phyloP scores from a whole-genome alignment of 139 green algal species.

The Coelastrella sp. region DNA sequence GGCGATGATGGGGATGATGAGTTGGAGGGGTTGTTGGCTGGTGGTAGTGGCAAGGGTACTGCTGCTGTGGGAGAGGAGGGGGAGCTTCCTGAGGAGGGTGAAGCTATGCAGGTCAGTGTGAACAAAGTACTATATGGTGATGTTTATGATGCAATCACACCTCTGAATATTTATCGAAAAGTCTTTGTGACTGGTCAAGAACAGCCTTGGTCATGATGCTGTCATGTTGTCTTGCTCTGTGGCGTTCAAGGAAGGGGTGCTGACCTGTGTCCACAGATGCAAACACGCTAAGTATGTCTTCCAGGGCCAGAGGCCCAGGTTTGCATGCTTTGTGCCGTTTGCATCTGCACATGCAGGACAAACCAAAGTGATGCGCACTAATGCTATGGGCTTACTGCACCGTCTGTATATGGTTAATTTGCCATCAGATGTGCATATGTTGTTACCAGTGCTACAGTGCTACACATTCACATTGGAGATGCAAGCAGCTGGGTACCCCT shows the following conservation, averaged over 20 bases:
- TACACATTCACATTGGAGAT: background rate
- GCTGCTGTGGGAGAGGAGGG: constrained; percentile 5
- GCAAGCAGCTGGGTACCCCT: background rate
- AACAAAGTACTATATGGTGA: too few species aligned
- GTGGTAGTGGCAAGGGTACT: background rate
- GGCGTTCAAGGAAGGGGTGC: too few species aligned
- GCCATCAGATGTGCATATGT: background rate
- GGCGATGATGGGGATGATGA: constrained; percentile 33
- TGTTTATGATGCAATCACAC: too few species aligned
- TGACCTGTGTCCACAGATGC: too few species aligned
- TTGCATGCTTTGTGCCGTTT: too few species aligned
- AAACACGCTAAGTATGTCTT: too few species aligned
- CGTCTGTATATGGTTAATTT: background rate
- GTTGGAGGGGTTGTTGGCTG: background rate
- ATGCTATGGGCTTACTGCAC: background rate
- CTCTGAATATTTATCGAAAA: too few species aligned
- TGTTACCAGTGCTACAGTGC: background rate
- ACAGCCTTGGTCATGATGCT: too few species aligned
- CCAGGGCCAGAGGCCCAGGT: too few species aligned
- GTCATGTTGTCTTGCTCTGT: too few species aligned
- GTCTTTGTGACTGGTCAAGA: too few species aligned
- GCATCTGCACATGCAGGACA: background rate
- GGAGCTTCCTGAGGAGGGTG: constrained; percentile 42
- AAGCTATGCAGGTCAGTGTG: constrained; percentile 18
- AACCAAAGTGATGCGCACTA: background rate